A percentile compares a stretch with the other conserved stretches of the same genome.
Conservation (phyloP, 306 rosid genomes). For the Sindora glabra region DNA sequence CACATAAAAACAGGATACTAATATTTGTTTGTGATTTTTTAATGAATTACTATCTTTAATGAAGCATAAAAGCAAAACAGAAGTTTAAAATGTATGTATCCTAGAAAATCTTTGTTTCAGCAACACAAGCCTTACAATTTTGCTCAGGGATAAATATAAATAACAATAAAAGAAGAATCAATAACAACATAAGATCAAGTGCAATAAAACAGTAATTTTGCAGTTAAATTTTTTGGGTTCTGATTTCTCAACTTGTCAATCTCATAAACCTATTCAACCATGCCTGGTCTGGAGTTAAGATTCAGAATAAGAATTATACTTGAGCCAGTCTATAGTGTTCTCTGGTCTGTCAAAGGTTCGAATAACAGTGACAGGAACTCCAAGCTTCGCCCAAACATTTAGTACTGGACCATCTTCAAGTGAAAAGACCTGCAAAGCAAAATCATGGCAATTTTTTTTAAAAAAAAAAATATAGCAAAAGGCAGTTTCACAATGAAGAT, state of each 20-base stretch:
- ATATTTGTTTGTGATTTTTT: not conserved
- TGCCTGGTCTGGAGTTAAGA: not conserved
- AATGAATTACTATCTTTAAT: not conserved
- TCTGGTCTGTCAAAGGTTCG: slow-evolving; percentile 43
- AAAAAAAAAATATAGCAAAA: not conserved
- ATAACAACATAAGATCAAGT: not conserved
- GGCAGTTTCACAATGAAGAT: not conserved
- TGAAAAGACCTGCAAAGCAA: slow-evolving; percentile 66
- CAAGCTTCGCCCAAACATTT: slow-evolving; percentile 58
- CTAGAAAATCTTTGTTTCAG: no score
- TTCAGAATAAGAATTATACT: slow-evolving; percentile 35
- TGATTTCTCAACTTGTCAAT: slow-evolving; percentile 1
- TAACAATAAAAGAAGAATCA: not conserved
- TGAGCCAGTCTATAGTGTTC: slow-evolving; percentile 76
- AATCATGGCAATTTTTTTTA: not conserved
- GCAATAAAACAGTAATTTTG: not conserved
- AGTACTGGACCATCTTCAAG: slow-evolving; percentile 72
- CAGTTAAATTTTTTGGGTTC: not conserved
- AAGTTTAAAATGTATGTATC: no score
- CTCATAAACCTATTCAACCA: slow-evolving; percentile 2
- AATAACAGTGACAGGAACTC: slow-evolving; percentile 50
- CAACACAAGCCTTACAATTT: no score
- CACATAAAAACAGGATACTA: not conserved
- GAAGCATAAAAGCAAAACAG: not conserved
- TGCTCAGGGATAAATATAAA: no score